Conservation (phyloP, 2,329 filamentous ascomycete genomes). For the Microdochium trichocladiopsis region DNA sequence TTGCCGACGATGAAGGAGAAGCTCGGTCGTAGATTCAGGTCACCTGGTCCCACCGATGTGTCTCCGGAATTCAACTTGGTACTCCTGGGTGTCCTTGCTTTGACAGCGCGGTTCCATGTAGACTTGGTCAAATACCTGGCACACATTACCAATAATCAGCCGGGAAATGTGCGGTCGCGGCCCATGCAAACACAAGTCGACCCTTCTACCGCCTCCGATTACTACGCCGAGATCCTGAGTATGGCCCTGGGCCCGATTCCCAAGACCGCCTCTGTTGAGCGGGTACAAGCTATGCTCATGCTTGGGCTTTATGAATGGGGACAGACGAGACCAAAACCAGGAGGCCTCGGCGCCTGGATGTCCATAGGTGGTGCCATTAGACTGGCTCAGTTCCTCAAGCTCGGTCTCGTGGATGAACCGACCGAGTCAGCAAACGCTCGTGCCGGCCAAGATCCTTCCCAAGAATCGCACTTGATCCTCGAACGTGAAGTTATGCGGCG, state of each 20-base stretch:
- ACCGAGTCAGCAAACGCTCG: constrained; percentile 10
- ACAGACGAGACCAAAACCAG: constrained; percentile 40
- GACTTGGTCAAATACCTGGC: constrained; percentile 49
- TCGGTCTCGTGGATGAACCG: constrained; percentile 48
- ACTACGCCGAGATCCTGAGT: constrained; percentile 54
- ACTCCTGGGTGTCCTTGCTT: constrained; percentile 58
- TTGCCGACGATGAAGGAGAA: constrained; percentile 53
- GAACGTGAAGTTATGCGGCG: constrained; percentile 58
- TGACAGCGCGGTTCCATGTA: constrained; percentile 63
- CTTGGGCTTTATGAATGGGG: constrained; percentile 67
- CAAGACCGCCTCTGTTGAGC: constrained; percentile 49
- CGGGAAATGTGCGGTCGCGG: constrained; percentile 24
- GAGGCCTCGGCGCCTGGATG: constrained; percentile 57
- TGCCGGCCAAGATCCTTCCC: constrained; percentile 5
- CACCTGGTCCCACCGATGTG: constrained; percentile 22
- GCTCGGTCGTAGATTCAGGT: constrained; percentile 33
- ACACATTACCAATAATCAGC: constrained; percentile 26
- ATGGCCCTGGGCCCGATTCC: constrained; percentile 42
- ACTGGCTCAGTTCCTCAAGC: constrained; percentile 53
- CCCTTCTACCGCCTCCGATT: constrained; percentile 52
- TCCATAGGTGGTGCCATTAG: constrained; percentile 58
- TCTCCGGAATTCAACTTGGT: constrained; percentile 47
- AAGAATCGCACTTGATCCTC: constrained; percentile 33
- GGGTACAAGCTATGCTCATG: constrained; percentile 64
- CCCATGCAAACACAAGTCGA: constrained; percentile 30